These are phyloP conservation scores for Schizothecium vesticola DNA, from an alignment of 495 filamentous ascomycete species.

Conservation along the genomic window DNA sequence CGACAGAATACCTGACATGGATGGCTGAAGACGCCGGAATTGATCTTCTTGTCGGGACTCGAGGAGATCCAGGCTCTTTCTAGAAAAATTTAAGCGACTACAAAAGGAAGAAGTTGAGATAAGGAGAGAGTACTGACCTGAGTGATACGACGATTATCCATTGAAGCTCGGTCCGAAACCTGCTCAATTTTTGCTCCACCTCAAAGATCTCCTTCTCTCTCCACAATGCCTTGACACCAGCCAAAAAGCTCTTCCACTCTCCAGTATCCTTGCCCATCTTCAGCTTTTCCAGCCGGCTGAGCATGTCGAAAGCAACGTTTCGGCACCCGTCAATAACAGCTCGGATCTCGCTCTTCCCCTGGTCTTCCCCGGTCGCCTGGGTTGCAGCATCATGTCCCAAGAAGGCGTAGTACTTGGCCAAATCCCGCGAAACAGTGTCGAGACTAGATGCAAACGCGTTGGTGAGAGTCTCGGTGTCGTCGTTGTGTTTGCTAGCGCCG, in stretches of 20 bases:
- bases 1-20: not conserved
- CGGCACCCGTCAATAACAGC: not conserved
- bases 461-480: not conserved
- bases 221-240: not conserved
- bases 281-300: not conserved
- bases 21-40: not conserved
- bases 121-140: too few relatives aligned
- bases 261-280: not conserved
- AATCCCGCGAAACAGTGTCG: not conserved
- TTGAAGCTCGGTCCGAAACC: conserved; percentile 1
- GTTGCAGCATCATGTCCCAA: not conserved
- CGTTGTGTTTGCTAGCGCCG: not conserved
- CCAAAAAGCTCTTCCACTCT: not conserved
- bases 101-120: too few relatives aligned
- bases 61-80: not conserved
- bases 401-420: not conserved
- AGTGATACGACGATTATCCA: not conserved
- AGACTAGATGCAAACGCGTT: not conserved
- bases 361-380: not conserved
- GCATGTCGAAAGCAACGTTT: not conserved
- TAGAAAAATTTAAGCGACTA: too few relatives aligned
- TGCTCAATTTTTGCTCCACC: not conserved
- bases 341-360: not conserved
- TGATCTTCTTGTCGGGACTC: conserved; percentile 1
- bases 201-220: not conserved